phyloP scores from a whole-genome alignment of 2,329 filamentous ascomycete species.

The Microcyclosporella mali region DNA sequence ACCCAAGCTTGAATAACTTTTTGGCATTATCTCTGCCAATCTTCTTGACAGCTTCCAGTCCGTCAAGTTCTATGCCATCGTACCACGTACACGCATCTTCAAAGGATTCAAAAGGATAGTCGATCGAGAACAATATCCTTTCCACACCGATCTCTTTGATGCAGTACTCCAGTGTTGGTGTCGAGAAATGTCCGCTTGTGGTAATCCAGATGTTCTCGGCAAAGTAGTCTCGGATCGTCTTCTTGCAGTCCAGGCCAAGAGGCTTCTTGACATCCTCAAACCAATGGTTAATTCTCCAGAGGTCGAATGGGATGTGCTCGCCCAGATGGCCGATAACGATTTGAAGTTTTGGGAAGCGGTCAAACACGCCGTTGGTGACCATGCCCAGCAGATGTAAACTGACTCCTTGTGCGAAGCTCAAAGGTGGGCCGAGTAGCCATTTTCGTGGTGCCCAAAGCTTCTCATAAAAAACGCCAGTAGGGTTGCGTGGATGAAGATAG shows the following conservation, averaged over 20 bases:
- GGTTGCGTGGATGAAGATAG: constrained; percentile 54
- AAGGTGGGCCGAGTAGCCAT: constrained; percentile 55
- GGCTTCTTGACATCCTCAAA: constrained; percentile 52
- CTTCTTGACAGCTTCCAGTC: constrained; percentile 16
- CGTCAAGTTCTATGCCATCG: constrained; percentile 20
- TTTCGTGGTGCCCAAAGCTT: constrained; percentile 54
- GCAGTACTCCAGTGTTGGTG: constrained; percentile 46
- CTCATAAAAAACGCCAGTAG: constrained; percentile 47
- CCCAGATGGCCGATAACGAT: constrained; percentile 46
- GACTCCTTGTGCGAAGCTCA: constrained; percentile 55
- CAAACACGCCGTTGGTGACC: constrained; percentile 47
- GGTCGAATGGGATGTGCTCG: constrained; percentile 47
- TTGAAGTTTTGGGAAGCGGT: constrained; percentile 43
- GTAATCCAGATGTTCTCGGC: constrained; percentile 52
- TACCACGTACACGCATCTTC: constrained; percentile 28
- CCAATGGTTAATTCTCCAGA: constrained; percentile 46
- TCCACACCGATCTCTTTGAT: constrained; percentile 41
- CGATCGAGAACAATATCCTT: constrained; percentile 27
- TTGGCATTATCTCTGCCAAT: constrained; percentile 30
- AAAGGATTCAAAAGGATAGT: constrained; percentile 29
- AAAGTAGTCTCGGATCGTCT: constrained; percentile 48
- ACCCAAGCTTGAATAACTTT: constrained; percentile 24
- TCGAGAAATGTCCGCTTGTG: constrained; percentile 52
- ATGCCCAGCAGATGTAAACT: constrained; percentile 52
- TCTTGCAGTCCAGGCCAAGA: constrained; percentile 44